These are phyloP conservation scores for Penicillium atrosanguineum DNA, from an alignment of 495 filamentous ascomycete species.

Conservation along the genomic window DNA sequence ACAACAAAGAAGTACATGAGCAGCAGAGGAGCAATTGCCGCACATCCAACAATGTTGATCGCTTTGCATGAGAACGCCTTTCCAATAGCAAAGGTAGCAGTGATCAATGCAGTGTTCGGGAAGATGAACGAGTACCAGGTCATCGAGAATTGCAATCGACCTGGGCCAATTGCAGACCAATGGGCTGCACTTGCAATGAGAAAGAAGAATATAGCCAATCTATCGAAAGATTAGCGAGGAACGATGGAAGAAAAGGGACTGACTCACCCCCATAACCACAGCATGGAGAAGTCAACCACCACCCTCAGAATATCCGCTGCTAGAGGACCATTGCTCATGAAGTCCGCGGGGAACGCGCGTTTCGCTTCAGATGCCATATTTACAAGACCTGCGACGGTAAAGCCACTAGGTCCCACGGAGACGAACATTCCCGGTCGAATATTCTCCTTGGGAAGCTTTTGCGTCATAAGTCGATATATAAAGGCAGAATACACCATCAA, in stretches of 20 bases:
- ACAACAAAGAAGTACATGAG: slow-evolving; percentile 71
- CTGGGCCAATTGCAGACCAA: slow-evolving; percentile 63
- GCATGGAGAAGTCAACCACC: slow-evolving; percentile 55
- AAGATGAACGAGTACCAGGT: slow-evolving; percentile 88
- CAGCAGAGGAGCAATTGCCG: slow-evolving; percentile 58
- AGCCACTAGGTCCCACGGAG: slow-evolving; percentile 73
- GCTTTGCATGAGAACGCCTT: slow-evolving; percentile 58
- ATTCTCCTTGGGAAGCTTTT: slow-evolving; percentile 76
- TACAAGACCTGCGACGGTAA: slow-evolving; percentile 70
- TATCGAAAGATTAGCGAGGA: slow-evolving; percentile 18
- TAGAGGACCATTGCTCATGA: slow-evolving; percentile 58
- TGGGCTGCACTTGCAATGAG: slow-evolving; percentile 73
- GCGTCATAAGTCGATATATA: slow-evolving; percentile 86
- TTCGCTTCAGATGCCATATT: slow-evolving; percentile 52
- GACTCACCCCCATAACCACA: slow-evolving; percentile 78
- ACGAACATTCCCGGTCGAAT: slow-evolving; percentile 84
- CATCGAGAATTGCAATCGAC: slow-evolving; percentile 76
- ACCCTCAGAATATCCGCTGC: slow-evolving; percentile 55
- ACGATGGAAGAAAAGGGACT: neutral
- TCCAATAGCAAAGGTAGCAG: slow-evolving; percentile 71
- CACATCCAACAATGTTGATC: slow-evolving; percentile 67
- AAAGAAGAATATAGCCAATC: slow-evolving; percentile 83
- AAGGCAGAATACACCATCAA: slow-evolving; percentile 86
- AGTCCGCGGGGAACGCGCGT: slow-evolving; percentile 48
- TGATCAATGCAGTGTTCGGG: slow-evolving; percentile 76